Evolutionary conservation across 2,329 filamentous ascomycete species (phyloP).

Genomic region (Sclerotinia minor): DNA sequence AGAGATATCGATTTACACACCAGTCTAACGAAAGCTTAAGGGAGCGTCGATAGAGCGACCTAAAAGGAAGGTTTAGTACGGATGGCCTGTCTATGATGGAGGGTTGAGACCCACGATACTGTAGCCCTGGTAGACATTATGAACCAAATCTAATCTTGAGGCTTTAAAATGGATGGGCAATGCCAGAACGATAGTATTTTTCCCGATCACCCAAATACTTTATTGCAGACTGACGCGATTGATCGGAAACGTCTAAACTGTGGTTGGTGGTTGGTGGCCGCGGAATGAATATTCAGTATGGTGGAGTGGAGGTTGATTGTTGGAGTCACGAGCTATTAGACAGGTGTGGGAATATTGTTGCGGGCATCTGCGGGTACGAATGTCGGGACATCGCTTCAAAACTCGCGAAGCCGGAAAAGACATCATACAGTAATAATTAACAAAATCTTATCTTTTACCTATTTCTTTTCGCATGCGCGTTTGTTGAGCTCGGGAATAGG

Average conservation of each 20-base stretch:
- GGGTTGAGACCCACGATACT: constrained; percentile 38
- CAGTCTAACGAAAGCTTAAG: constrained; percentile 94
- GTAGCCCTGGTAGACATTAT: constrained; percentile 43
- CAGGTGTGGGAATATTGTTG: constrained; percentile 17
- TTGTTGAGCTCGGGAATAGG: constrained; percentile 2
- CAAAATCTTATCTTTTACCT: constrained; percentile 14
- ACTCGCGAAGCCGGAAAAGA: constrained; percentile 25
- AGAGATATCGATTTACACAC: constrained; percentile 88
- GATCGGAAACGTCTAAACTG: constrained; percentile 8
- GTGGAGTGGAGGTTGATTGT: constrained; percentile 24
- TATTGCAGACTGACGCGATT: constrained; percentile 15
- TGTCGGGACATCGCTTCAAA: constrained; percentile 20
- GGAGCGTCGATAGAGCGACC: constrained; percentile 84
- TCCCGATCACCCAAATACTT: neutral
- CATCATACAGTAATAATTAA: constrained; percentile 18
- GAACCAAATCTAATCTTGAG: constrained; percentile 3
- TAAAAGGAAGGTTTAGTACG: constrained; percentile 37
- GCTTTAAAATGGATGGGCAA: neutral
- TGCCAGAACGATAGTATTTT: neutral
- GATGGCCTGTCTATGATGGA: neutral
- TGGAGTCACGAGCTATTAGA: neutral
- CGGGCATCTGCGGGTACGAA: constrained; percentile 18
- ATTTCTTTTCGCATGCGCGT: constrained; percentile 22
- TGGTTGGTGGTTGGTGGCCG: constrained; percentile 13
- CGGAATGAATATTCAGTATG: constrained; percentile 20